Evolutionary conservation across 441 rosid genomes (phyloP), one percentile per base, ranked within the genome.

Genomic region (Biscutella laevigata): DNA sequence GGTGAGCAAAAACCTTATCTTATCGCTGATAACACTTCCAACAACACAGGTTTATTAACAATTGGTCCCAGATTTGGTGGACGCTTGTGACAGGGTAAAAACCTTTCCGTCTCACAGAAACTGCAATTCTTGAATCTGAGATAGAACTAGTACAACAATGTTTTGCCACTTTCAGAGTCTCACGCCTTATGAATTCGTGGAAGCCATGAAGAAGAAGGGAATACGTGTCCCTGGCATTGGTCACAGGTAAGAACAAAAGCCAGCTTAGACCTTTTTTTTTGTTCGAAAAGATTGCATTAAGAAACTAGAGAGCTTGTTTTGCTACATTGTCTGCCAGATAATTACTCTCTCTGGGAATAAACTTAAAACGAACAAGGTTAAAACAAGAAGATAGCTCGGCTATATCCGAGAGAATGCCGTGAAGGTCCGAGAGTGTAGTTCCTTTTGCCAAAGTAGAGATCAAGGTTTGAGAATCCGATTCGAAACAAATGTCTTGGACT

Each of bases 41-140:
- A 70, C 80, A 86, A n/a, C n/a, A n/a, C n/a, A n/a, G 98, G 98
- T 67, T 75, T 91, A 75, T 78, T 91, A 11, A 91, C 96, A 13
- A 88, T 91, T 54, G 98, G 98, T 57, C 98, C 98, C 3, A 82
- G 96, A 71, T 91, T 91, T 64, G 98, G 96, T 76, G 96, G 98
- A 91, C 72, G 98, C 94, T 16, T 85, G 80, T 51, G 90, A 88
- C 68, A 79, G 72, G 81, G 96, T 85, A 45, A 53, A 72, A 72
- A 70, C 4, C 62, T 24, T 24, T 9, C 3, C 35, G 22, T 7
- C 4, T 4, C 4, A 29, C 30, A 5, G 57, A 38, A 39, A 46
- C 14, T 62, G 25, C 28, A 24, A 5, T 40, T 46, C 17, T 24
- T 5, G 47, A 62, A 14, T 36, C 55, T 66, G 55, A 49, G 33